Conservation (phyloP, 2,329 filamentous ascomycete species). For the Verticillium klebahnii region DNA sequence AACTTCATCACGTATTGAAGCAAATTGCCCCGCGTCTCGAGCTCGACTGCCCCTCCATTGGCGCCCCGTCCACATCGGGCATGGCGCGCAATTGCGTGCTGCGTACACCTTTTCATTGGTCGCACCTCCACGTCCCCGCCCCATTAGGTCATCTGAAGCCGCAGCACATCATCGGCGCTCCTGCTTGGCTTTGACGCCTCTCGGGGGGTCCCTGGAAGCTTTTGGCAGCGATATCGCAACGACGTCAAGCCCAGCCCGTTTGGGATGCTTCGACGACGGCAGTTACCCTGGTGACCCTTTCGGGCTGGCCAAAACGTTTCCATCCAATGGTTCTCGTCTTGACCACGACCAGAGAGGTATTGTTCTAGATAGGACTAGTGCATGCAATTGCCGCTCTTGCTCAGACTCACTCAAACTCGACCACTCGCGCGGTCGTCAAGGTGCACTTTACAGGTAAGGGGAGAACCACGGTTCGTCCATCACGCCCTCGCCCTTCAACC, state of each 20-base stretch:
- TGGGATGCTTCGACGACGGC: not conserved
- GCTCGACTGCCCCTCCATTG: constrained; percentile 21
- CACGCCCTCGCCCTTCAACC: too few species aligned
- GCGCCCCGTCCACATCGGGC: constrained; percentile 13
- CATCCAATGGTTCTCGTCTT: not conserved
- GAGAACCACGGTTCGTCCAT: too few species aligned
- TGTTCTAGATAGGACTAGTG: too few species aligned
- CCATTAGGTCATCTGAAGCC: constrained; percentile 24
- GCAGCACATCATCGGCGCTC: constrained; percentile 4
- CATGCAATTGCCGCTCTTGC: too few species aligned
- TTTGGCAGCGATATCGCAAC: not conserved
- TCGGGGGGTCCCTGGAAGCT: not conserved
- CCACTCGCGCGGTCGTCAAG: too few species aligned
- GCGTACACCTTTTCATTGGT: constrained; percentile 22
- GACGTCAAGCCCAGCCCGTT: not conserved
- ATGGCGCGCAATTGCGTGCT: constrained; percentile 26
- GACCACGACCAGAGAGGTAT: too few species aligned
- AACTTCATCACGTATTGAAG: not conserved
- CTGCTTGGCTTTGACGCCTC: not conserved
- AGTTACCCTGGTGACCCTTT: too few species aligned
- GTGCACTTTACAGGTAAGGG: too few species aligned
- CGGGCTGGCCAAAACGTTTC: not conserved
- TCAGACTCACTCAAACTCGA: too few species aligned
- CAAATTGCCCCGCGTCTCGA: constrained; percentile 2
- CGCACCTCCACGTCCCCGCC: constrained; percentile 11